Percentiles rank a stretch among this genome's conserved stretches.
Evolutionary conservation across 2,329 filamentous ascomycete species (phyloP).

Genomic region (Sarocladiaceae sp.): DNA sequence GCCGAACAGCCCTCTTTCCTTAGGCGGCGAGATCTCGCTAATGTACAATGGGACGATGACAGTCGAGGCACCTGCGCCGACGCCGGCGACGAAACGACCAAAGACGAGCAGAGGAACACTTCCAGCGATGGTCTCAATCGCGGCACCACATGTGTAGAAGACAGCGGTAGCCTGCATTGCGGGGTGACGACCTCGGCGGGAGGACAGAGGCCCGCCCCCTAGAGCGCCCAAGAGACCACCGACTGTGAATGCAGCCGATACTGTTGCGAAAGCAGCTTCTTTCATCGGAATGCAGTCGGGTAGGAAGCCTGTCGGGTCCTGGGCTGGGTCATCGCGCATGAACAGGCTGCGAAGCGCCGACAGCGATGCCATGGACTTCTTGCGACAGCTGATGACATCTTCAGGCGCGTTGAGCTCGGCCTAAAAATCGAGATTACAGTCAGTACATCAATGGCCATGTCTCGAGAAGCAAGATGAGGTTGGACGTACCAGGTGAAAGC

Average conservation of each 20-base stretch:
- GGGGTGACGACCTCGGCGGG: conserved; percentile 67
- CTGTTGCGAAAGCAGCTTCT: conserved; percentile 73
- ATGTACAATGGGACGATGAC: conserved; percentile 95
- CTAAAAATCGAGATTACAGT: conserved; percentile 28
- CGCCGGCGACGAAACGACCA: conserved; percentile 74
- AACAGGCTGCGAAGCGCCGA: conserved; percentile 20
- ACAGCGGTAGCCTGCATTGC: conserved; percentile 74
- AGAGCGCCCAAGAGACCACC: conserved; percentile 85
- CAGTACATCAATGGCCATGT: background rate
- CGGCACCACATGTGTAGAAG: conserved; percentile 72
- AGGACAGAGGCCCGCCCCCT: conserved; percentile 73
- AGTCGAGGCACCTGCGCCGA: conserved; percentile 83
- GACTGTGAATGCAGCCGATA: conserved; percentile 87
- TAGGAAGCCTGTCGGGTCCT: conserved; percentile 29
- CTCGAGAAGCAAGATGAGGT: background rate
- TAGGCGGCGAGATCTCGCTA: conserved; percentile 78
- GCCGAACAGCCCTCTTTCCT: conserved; percentile 73
- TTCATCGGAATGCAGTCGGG: conserved; percentile 87
- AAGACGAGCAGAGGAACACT: conserved; percentile 64
- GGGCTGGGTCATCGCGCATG: conserved; percentile 9
- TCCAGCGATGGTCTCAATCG: conserved; percentile 68
- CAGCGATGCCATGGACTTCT: conserved; percentile 33
- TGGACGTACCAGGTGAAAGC: conserved; percentile 75
- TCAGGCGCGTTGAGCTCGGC: conserved; percentile 94
- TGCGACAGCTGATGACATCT: conserved; percentile 85